phyloP scores from a whole-genome alignment of 139 green algal species.

The Chlamydomonas sphaeroides region DNA sequence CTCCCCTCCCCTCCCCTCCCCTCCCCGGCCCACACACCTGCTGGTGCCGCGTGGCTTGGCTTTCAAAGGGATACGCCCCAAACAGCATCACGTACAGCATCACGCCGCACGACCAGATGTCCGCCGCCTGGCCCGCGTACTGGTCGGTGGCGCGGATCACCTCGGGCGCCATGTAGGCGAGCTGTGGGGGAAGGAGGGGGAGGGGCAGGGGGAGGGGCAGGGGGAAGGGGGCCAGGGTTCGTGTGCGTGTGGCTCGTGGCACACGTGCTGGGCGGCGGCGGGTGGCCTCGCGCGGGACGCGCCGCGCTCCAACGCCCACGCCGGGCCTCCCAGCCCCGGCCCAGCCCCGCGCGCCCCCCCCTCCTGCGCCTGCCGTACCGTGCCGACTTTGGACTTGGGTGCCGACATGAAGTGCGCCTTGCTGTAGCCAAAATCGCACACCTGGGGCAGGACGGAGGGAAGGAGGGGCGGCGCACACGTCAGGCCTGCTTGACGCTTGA shows the following conservation, averaged over 20 bases:
- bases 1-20: neutral
- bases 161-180: conserved; percentile 97
- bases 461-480: no score
- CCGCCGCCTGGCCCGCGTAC: conserved; percentile 75
- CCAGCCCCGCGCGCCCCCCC: no score
- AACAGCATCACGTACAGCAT: conserved; percentile 98
- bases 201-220: no score
- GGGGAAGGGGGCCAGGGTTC: no score
- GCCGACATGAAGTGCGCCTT: conserved; percentile 84
- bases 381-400: conserved; percentile 90
- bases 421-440: conserved; percentile 95
- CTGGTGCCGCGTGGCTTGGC: conserved; percentile 9
- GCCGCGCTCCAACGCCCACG: no score
- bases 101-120: conserved; percentile 92
- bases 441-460: no score
- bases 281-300: no score
- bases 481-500: no score
- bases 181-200: conserved; percentile 14
- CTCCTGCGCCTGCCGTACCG: conserved; percentile 34
- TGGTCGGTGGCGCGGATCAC: conserved; percentile 67
- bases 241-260: no score
- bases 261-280: no score
- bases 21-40: conserved; percentile 9
- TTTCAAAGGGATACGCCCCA: conserved; percentile 96
- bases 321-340: no score